Conservation (phyloP, 2,329 filamentous ascomycete genomes). For the Calonectria pseudoreteaudii region DNA sequence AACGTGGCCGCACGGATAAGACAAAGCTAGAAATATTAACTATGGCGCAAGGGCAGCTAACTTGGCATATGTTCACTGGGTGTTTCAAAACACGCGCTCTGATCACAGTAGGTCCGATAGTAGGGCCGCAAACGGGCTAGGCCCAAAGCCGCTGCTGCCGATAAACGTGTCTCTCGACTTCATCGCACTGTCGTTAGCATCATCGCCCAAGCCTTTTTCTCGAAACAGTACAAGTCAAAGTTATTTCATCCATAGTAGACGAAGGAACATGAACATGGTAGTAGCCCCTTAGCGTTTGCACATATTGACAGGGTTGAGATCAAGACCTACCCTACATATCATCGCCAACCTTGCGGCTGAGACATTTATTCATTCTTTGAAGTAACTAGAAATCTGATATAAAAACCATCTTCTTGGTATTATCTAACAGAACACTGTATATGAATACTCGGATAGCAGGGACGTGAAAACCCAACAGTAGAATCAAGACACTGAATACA, state of each 20-base stretch:
- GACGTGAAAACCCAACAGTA: not conserved
- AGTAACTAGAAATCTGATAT: not conserved
- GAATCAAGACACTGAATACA: not conserved
- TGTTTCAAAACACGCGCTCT: not conserved
- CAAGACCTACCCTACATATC: not conserved
- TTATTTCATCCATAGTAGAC: constrained; percentile 6
- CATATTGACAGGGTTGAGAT: not conserved
- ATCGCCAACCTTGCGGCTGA: not conserved
- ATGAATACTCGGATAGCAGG: not conserved
- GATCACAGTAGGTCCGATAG: constrained; percentile 22
- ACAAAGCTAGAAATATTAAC: constrained; percentile 25
- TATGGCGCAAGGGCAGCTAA: constrained; percentile 26
- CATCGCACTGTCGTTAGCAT: constrained; percentile 22
- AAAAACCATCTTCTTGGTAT: not conserved
- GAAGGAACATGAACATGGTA: not conserved
- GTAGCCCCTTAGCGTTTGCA: not conserved
- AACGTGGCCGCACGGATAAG: constrained; percentile 19
- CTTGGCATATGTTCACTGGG: constrained; percentile 10
- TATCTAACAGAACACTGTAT: not conserved
- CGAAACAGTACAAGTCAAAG: not conserved
- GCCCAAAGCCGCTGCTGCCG: constrained; percentile 24
- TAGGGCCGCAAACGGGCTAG: constrained; percentile 27
- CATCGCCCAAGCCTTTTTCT: constrained; percentile 3
- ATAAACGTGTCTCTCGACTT: constrained; percentile 19
- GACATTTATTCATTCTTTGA: not conserved